Base-by-base conservation (phyloP, 2,329 filamentous ascomycete species). In the Aspergillus sp. region DNA sequence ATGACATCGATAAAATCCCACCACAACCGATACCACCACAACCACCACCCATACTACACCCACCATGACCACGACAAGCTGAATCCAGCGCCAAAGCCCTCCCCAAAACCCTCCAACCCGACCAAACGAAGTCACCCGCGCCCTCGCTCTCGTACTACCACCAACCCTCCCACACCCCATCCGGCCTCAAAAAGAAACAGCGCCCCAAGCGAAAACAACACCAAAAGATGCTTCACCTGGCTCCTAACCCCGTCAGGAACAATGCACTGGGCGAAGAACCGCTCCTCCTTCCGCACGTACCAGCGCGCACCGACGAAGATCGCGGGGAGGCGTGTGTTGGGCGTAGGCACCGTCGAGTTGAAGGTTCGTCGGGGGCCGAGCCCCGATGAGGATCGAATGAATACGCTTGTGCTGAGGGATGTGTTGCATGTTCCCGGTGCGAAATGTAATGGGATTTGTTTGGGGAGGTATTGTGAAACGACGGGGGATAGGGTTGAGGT, bases 211-310 rank as follows among this genome's bases (percentile, higher is more conserved):
- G 3, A 34, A n/a, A 34, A 28, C 15, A 30, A 38, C 31, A 41
- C 19, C n/a, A 55, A 49, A 9, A 46, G 66, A 41, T 69, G 67
- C 59, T 69, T 65, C 65, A 61, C 64, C 56, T 69, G 67, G 67
- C 60, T 69, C 23, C 50, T 69, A 28, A 57, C 55, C 19, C n/a
- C 23, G 1, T 31, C 38, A 13, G 66, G 66, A 28, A 69, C 66
- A 53, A 60, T 52, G 3, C 67, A 69, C 61, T 67, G 64, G 63
- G 67, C 67, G 52, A 67, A 67, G 45, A 69, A 69, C 63, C 66
- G 67, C 17, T 54, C 66, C 4, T 59, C 66, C 13, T 69, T 69
- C 53, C 48, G 28, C 25, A 65, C 54, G 22, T 69, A 69, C 58
- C 66, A 65, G 1, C 67, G 67, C 3, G 63, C 66, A 3, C 67